Evolutionary conservation across 768 basidiomycete species (phyloP).

Genomic region (Ramaria rubella): DNA sequence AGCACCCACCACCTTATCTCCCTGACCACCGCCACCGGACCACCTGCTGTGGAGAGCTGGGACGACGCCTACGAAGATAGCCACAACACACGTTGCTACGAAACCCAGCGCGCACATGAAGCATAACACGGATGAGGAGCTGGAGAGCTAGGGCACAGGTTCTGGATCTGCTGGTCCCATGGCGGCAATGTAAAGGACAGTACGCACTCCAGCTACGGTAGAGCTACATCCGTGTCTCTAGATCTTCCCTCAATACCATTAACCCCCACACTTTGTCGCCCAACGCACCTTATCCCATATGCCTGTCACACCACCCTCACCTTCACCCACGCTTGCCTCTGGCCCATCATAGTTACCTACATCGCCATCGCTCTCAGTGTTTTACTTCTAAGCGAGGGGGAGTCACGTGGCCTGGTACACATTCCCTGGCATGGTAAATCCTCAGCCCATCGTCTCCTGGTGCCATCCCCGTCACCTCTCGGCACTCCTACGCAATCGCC

Average conservation of each 20-base stretch:
- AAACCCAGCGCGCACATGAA: background rate
- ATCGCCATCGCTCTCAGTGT: too few relatives aligned
- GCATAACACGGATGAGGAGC: background rate
- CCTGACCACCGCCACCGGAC: background rate
- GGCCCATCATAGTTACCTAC: too few relatives aligned
- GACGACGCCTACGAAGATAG: slow-evolving; percentile 9
- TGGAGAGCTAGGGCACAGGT: slow-evolving; percentile 6
- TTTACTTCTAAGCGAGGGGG: too few relatives aligned
- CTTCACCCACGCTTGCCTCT: too few relatives aligned
- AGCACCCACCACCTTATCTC: background rate
- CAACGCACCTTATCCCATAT: background rate
- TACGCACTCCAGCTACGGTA: background rate
- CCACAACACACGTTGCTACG: background rate
- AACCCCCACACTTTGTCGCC: background rate
- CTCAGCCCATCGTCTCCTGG: too few relatives aligned
- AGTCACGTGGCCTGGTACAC: too few relatives aligned
- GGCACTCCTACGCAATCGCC: too few relatives aligned
- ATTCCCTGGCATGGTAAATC: too few relatives aligned
- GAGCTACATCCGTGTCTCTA: background rate
- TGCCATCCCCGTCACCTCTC: too few relatives aligned
- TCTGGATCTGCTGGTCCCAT: slow-evolving; percentile 5
- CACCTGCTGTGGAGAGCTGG: background rate
- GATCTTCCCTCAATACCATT: background rate
- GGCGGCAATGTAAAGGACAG: slow-evolving; percentile 1
- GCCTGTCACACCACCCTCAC: slow-evolving; percentile 51